These are phyloP conservation scores for Cladosporium sp. DNA, from an alignment of 2,329 filamentous ascomycete genomes.

Conservation along the genomic window DNA sequence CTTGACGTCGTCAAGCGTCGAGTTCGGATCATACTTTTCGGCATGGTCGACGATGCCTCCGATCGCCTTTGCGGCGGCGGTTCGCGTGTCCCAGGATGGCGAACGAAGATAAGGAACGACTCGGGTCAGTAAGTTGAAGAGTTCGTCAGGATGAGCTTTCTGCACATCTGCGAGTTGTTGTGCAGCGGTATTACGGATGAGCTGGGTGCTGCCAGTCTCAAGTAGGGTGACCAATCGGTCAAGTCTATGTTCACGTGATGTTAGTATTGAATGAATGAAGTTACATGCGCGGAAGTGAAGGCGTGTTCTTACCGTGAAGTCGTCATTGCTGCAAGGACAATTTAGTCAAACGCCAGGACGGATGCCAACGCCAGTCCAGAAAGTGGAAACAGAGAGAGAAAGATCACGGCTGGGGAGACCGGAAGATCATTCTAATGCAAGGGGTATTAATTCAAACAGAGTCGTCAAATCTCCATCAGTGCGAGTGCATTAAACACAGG, in stretches of 20 bases:
- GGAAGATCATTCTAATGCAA: background rate
- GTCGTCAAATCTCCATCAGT: background rate
- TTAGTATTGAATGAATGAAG: slow-evolving; percentile 8
- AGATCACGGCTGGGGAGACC: slow-evolving; percentile 4
- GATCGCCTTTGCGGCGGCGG: slow-evolving; percentile 87
- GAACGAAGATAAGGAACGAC: slow-evolving; percentile 94
- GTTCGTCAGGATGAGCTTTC: slow-evolving; percentile 94
- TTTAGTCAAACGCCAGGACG: slow-evolving; percentile 13
- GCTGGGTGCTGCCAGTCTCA: slow-evolving; percentile 92
- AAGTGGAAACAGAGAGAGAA: slow-evolving; percentile 13
- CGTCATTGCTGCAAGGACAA: slow-evolving; percentile 14
- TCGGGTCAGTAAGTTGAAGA: slow-evolving; percentile 89
- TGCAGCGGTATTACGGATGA: slow-evolving; percentile 95
- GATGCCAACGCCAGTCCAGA: slow-evolving; percentile 8
- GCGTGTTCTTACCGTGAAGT: slow-evolving; percentile 22
- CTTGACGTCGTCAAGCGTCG: slow-evolving; percentile 26
- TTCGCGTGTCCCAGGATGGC: slow-evolving; percentile 95
- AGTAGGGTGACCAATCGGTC: slow-evolving; percentile 65
- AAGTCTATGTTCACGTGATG: slow-evolving; percentile 30
- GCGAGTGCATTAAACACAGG: background rate
- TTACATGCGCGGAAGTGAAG: background rate
- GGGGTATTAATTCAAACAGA: background rate
- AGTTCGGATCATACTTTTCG: slow-evolving; percentile 76
- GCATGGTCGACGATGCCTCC: slow-evolving; percentile 92
- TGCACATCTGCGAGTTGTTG: slow-evolving; percentile 97